Evolutionary conservation across 345 rosid genomes (phyloP), one percentile per base, ranked within the genome.

Genomic region (Brassica nigra): DNA sequence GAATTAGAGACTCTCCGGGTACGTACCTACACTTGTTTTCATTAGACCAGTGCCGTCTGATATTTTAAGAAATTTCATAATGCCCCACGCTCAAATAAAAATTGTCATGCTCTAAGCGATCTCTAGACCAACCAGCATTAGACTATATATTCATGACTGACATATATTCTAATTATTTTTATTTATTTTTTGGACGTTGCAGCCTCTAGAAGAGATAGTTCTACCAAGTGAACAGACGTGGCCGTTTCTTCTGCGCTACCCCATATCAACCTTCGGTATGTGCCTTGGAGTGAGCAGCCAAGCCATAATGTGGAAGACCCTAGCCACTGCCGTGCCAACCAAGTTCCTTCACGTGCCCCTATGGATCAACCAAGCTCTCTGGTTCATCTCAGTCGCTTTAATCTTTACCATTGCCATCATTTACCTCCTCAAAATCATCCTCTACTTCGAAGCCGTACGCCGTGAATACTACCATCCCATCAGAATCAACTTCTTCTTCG

Each of bases 251-350:
- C 89, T 92, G 3, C 88, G 95, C 12, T 92, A 33, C 78, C 90
- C 94, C 0, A 66, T 92, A 69, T 88, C 97, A 14, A 84, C 97
- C 28, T 92, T 89, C 8, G 97, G 97, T 85, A 88, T 92, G 80
- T 92, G 97, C 78, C 95, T 92, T 4, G 97, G 97, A 33, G 89
- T 88, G 7, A 86, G 94, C 82, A 92, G 97, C 83, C 97, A 92
- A 84, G 94, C 95, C 30, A 88, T 92, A 77, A 70, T 92, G 89
- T 92, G 95, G 95, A 90, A 89, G 66, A 78, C 91, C 18, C 68
- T 90, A 67, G 90, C 97, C 4, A 86, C 89, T 12, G 84, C 93
- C 0, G 52, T 28, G 44, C 87, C 95, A 75, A 87, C 89, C 65
- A 83, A 85, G 64, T 92, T 90, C 81, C 91, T 92, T 52, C 90